These are phyloP conservation scores for Aspergillus quadrilineatus DNA, from an alignment of 2,329 filamentous ascomycete species.

Conservation along the genomic window DNA sequence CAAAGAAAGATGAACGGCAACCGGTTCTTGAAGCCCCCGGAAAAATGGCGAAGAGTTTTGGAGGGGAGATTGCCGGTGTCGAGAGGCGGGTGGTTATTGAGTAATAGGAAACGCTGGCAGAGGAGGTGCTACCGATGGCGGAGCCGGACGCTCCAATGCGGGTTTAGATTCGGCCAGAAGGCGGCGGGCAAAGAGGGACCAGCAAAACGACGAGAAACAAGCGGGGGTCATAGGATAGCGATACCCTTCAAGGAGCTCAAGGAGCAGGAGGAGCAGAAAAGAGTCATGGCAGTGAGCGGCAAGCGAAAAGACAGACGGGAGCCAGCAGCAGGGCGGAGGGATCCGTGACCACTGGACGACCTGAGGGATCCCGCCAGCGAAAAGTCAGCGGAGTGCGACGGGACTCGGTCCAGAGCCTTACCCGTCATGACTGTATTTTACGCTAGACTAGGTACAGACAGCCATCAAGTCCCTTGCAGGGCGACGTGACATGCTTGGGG, in stretches of 20 bases:
- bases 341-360: background rate
- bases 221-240: constrained; percentile 10
- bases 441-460: background rate
- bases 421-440: background rate
- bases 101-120: constrained; percentile 19
- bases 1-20: background rate
- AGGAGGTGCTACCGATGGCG: constrained; percentile 25
- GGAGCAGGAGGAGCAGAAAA: background rate
- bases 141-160: constrained; percentile 24
- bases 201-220: constrained; percentile 13
- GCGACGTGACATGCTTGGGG: background rate
- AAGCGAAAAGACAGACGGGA: constrained; percentile 14
- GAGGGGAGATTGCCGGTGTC: constrained; percentile 11
- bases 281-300: constrained; percentile 12
- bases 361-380: background rate
- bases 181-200: constrained; percentile 13
- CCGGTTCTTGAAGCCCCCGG: background rate
- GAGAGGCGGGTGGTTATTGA: constrained; percentile 14
- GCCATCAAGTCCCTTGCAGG: background rate
- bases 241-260: constrained; percentile 10
- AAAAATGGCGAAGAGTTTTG: background rate
- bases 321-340: background rate
- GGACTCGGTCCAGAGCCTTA: background rate
- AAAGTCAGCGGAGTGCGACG: background rate
- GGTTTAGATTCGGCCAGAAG: constrained; percentile 21